These are phyloP conservation scores for Actinomortierella ambigua DNA, from an alignment of 371 early-diverging fungal species.

Conservation along the genomic window DNA sequence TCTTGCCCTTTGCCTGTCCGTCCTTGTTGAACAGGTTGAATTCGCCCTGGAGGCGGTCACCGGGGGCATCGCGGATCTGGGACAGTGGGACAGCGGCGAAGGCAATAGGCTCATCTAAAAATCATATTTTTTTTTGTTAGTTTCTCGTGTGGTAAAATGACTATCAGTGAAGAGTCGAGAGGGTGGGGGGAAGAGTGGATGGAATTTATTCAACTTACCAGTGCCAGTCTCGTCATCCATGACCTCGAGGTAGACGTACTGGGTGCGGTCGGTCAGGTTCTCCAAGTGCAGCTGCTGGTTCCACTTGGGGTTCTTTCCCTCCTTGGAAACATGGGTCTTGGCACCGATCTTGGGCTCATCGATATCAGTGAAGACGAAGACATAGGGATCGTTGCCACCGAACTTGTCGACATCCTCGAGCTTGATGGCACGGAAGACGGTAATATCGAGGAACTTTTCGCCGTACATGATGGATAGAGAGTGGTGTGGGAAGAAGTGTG, in stretches of 20 bases:
- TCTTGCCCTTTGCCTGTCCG: conserved; percentile 52
- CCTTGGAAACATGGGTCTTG: conserved; percentile 5
- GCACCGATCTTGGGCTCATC: conserved; percentile 54
- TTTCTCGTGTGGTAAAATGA: too few species aligned
- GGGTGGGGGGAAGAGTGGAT: too few species aligned
- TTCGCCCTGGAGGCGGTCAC: conserved; percentile 46
- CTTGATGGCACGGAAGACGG: conserved; percentile 8
- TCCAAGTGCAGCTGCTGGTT: conserved; percentile 51
- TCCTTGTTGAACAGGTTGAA: conserved; percentile 51
- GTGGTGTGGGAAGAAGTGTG: conserved; percentile 1
- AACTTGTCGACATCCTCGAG: conserved; percentile 36
- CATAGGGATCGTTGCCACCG: conserved; percentile 45
- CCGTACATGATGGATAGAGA: conserved; percentile 20
- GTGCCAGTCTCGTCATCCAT: conserved; percentile 52
- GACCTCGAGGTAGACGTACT: conserved; percentile 57
- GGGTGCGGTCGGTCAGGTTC: conserved; percentile 38
- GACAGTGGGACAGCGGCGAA: conserved; percentile 60
- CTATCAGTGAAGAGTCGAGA: too few species aligned
- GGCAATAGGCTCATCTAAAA: conserved; percentile 57
- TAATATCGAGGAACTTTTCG: conserved; percentile 16
- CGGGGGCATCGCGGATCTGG: conserved; percentile 51
- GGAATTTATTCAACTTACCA: too few species aligned
- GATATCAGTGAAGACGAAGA: conserved; percentile 13
- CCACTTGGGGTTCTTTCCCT: conserved; percentile 52
- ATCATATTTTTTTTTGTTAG: too few species aligned